Evolutionary conservation across 2,329 filamentous ascomycete species (phyloP).

Genomic region (Myriangium duriaei): DNA sequence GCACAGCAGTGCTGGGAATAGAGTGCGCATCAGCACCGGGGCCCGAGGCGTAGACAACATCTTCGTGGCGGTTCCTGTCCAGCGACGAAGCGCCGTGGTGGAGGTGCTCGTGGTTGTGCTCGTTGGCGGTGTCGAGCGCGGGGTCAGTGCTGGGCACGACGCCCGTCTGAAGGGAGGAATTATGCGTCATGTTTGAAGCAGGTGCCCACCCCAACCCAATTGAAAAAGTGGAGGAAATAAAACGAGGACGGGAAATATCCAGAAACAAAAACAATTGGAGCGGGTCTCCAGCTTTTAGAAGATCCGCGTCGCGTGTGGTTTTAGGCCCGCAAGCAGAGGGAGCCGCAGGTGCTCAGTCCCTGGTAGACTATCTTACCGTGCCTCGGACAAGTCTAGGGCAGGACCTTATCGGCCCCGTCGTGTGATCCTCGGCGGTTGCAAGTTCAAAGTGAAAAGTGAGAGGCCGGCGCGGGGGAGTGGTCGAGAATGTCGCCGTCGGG

Average conservation of each 20-base stretch:
- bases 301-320: background rate
- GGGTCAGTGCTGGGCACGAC: constrained; percentile 18
- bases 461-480: too few relatives aligned
- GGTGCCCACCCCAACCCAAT: constrained; percentile 5
- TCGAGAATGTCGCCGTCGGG: too few relatives aligned
- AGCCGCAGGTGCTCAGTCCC: too few relatives aligned
- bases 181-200: constrained; percentile 9
- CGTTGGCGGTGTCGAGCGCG: constrained; percentile 22
- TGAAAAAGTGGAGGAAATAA: background rate
- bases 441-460: too few relatives aligned
- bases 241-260: background rate
- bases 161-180: constrained; percentile 7
- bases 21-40: constrained; percentile 8
- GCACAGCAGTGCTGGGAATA: constrained; percentile 10
- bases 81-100: constrained; percentile 19
- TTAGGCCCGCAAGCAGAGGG: too few relatives aligned
- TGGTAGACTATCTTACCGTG: too few relatives aligned
- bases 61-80: constrained; percentile 5
- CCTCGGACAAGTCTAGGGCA: too few relatives aligned
- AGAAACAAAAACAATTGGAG: background rate
- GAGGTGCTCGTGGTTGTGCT: constrained; percentile 28
- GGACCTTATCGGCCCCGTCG: too few relatives aligned
- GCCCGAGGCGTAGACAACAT: constrained; percentile 6
- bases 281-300: background rate
- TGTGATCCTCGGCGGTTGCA: too few relatives aligned